Percentiles rank a stretch among this genome's conserved stretches.
Conservation (phyloP, 2,329 filamentous ascomycete genomes). For the Claviceps quebecensis region DNA sequence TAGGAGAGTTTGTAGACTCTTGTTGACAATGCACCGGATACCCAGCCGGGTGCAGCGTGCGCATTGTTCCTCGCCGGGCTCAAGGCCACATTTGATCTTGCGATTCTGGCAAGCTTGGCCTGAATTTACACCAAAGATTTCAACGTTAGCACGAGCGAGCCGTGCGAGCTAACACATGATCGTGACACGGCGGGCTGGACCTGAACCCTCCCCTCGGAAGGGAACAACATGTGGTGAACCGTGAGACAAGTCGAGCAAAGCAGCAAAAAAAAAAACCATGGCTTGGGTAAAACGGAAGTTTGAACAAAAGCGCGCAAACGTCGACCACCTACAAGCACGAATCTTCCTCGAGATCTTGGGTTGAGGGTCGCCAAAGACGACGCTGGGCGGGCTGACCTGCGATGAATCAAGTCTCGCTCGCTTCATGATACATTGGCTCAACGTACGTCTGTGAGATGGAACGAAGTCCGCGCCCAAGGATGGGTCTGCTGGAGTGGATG, state of each 20-base stretch:
- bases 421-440: conserved; percentile 9
- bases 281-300: neutral
- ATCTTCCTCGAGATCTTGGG: conserved; percentile 20
- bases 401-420: conserved; percentile 10
- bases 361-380: conserved; percentile 7
- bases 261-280: neutral
- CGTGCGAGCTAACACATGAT: neutral
- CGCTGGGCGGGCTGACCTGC: conserved; percentile 7
- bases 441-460: neutral
- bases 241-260: neutral
- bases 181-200: neutral
- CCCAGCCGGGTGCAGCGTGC: conserved; percentile 34
- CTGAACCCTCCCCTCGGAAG: too few species aligned
- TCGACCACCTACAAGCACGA: conserved; percentile 17
- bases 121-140: conserved; percentile 3
- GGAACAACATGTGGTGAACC: too few species aligned
- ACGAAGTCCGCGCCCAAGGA: conserved; percentile 5
- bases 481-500: conserved; percentile 19
- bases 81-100: conserved; percentile 41
- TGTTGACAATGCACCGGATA: conserved; percentile 38
- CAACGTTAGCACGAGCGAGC: neutral
- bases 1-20: conserved; percentile 40
- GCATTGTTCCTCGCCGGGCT: conserved; percentile 29
- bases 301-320: neutral
- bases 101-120: conserved; percentile 34